Percentiles rank a stretch among this genome's conserved stretches.
phyloP scores from a whole-genome alignment of 2,329 filamentous ascomycete species.

The Colletotrichum horii region DNA sequence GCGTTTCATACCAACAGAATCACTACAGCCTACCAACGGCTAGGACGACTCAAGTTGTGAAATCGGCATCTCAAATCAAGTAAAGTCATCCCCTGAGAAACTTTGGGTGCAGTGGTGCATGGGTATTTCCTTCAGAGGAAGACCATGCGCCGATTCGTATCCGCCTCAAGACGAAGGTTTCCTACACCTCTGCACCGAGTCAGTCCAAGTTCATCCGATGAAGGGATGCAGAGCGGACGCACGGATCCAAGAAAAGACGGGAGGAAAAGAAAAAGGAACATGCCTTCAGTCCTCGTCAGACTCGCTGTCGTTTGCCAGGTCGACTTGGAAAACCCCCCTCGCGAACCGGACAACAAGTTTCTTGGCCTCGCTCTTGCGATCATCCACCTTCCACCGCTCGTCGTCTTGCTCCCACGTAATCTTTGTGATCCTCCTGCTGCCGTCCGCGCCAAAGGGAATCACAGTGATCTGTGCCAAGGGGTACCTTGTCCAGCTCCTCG shows the following conservation, averaged over 20 bases:
- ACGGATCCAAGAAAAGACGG: neutral
- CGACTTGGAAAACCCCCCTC: neutral
- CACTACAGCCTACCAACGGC: neutral
- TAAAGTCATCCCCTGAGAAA: neutral
- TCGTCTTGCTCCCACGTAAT: neutral
- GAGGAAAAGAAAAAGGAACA: neutral
- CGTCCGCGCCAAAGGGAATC: neutral
- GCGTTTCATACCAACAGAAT: no score
- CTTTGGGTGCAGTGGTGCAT: neutral
- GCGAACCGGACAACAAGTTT: neutral
- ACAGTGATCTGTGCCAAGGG: neutral
- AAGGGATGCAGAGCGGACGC: neutral
- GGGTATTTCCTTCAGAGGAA: neutral
- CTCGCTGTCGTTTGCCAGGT: neutral
- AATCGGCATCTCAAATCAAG: neutral
- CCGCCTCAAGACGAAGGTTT: neutral
- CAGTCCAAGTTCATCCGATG: neutral
- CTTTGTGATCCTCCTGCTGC: neutral
- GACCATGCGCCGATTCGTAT: neutral
- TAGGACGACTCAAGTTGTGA: neutral
- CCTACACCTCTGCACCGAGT: neutral
- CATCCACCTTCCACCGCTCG: neutral
- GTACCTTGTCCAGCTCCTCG: neutral
- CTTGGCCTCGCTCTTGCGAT: neutral
- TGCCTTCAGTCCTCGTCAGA: neutral